Evolutionary conservation across 495 filamentous ascomycete genomes (phyloP).

Genomic region (Penicillium soppii): DNA sequence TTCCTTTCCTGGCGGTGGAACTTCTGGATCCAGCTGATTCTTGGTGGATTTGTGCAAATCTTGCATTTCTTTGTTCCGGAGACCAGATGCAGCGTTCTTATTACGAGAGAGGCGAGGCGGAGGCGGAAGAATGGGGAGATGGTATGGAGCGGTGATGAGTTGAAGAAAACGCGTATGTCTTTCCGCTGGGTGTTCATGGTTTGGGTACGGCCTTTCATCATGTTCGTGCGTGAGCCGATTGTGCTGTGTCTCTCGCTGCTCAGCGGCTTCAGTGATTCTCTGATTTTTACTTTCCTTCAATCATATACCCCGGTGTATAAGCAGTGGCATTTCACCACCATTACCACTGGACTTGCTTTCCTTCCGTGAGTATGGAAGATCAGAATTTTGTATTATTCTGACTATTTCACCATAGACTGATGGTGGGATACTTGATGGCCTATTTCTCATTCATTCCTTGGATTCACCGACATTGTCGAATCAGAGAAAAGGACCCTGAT

Average conservation of each 20-base stretch:
- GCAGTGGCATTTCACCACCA: constrained; percentile 61
- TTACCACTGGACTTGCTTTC: constrained; percentile 61
- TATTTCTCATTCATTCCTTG: constrained; percentile 65
- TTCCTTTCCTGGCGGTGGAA: constrained; percentile 71
- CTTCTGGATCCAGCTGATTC: constrained; percentile 79
- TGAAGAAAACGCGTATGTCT: constrained; percentile 50
- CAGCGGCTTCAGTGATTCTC: constrained; percentile 74
- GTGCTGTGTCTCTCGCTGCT: constrained; percentile 69
- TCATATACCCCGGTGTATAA: constrained; percentile 64
- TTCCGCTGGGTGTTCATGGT: constrained; percentile 56
- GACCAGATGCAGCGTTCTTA: constrained; percentile 64
- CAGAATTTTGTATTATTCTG: neutral
- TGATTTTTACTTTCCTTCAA: constrained; percentile 79
- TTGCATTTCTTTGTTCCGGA: constrained; percentile 67
- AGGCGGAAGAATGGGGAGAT: constrained; percentile 56
- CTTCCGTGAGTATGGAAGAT: constrained; percentile 36
- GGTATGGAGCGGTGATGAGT: constrained; percentile 65
- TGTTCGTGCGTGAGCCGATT: constrained; percentile 78
- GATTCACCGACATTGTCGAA: constrained; percentile 52
- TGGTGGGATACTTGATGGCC: constrained; percentile 66
- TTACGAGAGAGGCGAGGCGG: constrained; percentile 65
- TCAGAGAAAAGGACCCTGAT: constrained; percentile 46
- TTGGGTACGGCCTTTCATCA: constrained; percentile 73
- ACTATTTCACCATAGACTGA: constrained; percentile 31
- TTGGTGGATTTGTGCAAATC: constrained; percentile 65